A percentile compares a stretch with the other conserved stretches of the same genome.
These are phyloP conservation scores for Candida ipomoeae DNA, from an alignment of 805 yeast genomes.

Conservation along the genomic window DNA sequence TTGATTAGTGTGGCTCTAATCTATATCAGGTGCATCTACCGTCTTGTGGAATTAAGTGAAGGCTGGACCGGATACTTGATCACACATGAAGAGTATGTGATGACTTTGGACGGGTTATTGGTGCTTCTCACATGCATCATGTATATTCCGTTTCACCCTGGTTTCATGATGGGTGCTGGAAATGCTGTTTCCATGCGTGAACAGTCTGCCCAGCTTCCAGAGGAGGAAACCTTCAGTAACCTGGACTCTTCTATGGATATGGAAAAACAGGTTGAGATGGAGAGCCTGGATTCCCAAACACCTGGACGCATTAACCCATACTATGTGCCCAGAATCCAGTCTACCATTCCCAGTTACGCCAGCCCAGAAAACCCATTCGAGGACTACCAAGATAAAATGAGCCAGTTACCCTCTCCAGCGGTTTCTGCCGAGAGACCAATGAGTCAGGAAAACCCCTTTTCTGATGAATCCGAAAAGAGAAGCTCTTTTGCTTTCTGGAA, in stretches of 20 bases:
- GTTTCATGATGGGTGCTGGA: constrained; percentile 33
- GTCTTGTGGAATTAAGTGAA: constrained; percentile 66
- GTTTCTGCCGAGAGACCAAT: not conserved
- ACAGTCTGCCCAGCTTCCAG: not conserved
- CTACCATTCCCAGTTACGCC: not conserved
- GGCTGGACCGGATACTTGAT: constrained; percentile 72
- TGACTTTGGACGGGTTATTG: constrained; percentile 30
- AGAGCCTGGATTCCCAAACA: not conserved
- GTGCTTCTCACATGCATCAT: constrained; percentile 28
- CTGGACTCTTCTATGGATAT: constrained; percentile 1
- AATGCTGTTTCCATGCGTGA: constrained; percentile 9
- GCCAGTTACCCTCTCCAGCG: not conserved
- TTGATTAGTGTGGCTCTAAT: constrained; percentile 50
- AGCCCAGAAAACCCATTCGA: not conserved
- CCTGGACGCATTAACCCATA: constrained; percentile 7
- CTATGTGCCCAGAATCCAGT: constrained; percentile 3
- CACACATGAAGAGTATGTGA: constrained; percentile 40
- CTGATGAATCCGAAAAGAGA: not conserved
- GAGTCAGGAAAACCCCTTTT: not conserved
- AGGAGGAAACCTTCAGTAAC: not conserved
- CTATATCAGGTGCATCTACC: constrained; percentile 64
- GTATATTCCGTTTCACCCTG: constrained; percentile 56
- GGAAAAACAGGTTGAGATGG: not conserved
- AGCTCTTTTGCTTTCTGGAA: not conserved
- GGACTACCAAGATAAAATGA: not conserved